A percentile compares a stretch with the other conserved stretches of the same genome.
These are phyloP conservation scores for Massarina eburnea DNA, from an alignment of 2,329 filamentous ascomycete species.

Conservation along the genomic window DNA sequence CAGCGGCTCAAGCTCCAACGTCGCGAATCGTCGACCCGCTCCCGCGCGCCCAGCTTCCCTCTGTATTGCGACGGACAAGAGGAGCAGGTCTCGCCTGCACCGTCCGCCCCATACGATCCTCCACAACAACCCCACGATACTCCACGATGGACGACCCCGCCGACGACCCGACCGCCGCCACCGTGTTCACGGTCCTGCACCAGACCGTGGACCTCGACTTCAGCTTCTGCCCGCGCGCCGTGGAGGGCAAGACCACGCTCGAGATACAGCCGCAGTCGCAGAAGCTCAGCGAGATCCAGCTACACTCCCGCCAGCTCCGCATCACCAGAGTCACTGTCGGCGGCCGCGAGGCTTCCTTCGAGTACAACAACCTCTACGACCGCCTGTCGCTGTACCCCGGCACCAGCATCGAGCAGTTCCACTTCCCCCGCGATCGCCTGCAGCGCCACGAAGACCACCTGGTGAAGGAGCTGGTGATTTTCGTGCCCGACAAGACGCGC, in stretches of 20 bases:
- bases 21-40: not conserved
- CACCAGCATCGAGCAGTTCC: conserved; percentile 71
- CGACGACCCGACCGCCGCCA: conserved; percentile 28
- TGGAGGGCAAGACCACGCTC: conserved; percentile 80
- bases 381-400: conserved; percentile 63
- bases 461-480: conserved; percentile 61
- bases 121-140: conserved; percentile 33
- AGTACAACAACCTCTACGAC: conserved; percentile 67
- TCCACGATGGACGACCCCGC: conserved; percentile 30
- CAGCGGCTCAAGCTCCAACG: conserved; percentile 1
- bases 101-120: conserved; percentile 28
- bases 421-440: conserved; percentile 71
- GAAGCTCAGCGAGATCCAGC: conserved; percentile 56
- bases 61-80: conserved; percentile 8
- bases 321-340: conserved; percentile 55
- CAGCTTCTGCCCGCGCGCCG: conserved; percentile 73
- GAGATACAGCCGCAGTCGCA: conserved; percentile 67
- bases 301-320: conserved; percentile 66
- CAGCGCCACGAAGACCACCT: conserved; percentile 57
- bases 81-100: conserved; percentile 31
- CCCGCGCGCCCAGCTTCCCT: conserved; percentile 5
- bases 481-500: conserved; percentile 61
- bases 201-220: conserved; percentile 90
- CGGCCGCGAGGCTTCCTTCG: conserved; percentile 41
- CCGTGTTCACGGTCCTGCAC: conserved; percentile 65